Base-by-base conservation (phyloP, 2,329 filamentous ascomycete genomes). In the Paracamarosporium sp. region DNA sequence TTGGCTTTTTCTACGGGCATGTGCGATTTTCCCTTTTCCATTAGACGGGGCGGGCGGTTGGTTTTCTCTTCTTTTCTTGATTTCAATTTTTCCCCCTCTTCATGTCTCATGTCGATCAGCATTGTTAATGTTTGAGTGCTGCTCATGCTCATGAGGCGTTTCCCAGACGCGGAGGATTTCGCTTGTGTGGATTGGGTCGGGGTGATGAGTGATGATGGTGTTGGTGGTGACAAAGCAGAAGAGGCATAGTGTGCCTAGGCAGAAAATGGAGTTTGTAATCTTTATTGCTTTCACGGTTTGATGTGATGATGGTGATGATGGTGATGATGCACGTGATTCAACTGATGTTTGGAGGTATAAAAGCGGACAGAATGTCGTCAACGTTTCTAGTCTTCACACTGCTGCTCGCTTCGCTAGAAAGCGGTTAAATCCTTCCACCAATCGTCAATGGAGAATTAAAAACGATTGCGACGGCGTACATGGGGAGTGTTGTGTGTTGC, bases 51-150 rank as follows among this genome's bases (percentile, higher is more conserved):
- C 45, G 25, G 41, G 25, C 20, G 25, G 43, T 13, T 7, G 7
- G 2, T 28, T 47, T 38, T 44, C 22, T 11, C 13, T 27, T 15
- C 4, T 44, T 24, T 11, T 15, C 17, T 17, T 9, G 17, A 17
- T 7, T 25, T 11, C 5, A 13, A 20, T 12, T 13, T 15, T n/a
- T n/a, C n/a, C n/a, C n/a, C n/a, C n/a, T n/a, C n/a, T n/a, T n/a
- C n/a, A n/a, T n/a, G n/a, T 41, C 38, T 44, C 41, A 27, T 44
- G 41, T 44, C 41, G 41, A 20, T 28, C 41, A 27, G 46, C 46
- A 50, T 50, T 50, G 30, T 38, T 36, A 50, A 8, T 36, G 28
- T 35, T 31, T 50, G 46, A 12, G 31, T 25, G 31, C 20, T 25
- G 25, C 20, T 22, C 40, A 17, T n/a, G 31, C 22, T 44, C 41